Percentiles rank a stretch among this genome's conserved stretches.
Evolutionary conservation across 441 rosid genomes (phyloP).

Genomic region (Kokia cookei): DNA sequence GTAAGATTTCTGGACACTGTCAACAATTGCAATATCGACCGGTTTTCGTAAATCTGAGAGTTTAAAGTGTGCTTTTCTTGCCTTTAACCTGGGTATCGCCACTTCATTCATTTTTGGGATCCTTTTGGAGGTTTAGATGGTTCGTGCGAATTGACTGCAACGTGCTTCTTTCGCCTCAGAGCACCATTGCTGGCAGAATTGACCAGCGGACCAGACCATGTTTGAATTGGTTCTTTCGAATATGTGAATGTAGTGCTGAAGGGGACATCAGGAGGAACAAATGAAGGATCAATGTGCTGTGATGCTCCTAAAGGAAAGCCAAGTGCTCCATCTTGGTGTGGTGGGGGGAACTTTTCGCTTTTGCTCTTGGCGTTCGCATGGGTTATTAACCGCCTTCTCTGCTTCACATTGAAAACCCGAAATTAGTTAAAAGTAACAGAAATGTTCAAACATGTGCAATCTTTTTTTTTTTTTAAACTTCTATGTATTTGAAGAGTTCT

Average conservation of each 20-base stretch:
- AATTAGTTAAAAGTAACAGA: not conserved
- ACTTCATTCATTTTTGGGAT: slow-evolving; percentile 31
- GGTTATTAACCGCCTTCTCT: slow-evolving; percentile 82
- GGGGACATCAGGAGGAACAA: slow-evolving; percentile 60
- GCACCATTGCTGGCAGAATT: slow-evolving; percentile 35
- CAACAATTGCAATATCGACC: slow-evolving; percentile 1
- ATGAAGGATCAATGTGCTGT: slow-evolving; percentile 65
- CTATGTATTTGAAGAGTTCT: too few species aligned
- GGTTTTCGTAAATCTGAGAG: slow-evolving; percentile 1
- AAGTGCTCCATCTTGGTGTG: slow-evolving; percentile 89
- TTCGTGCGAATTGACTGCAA: slow-evolving; percentile 13
- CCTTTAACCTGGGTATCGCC: slow-evolving; percentile 41
- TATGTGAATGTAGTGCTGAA: slow-evolving; percentile 69
- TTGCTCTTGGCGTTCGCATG: slow-evolving; percentile 98
- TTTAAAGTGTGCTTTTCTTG: slow-evolving; percentile 44
- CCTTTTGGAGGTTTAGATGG: slow-evolving; percentile 19
- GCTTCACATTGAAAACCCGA: slow-evolving; percentile 17
- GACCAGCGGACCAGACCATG: slow-evolving; percentile 88
- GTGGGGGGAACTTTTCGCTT: slow-evolving; percentile 98
- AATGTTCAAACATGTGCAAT: not conserved
- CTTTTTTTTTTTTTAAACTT: too few species aligned
- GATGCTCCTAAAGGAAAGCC: slow-evolving; percentile 84
- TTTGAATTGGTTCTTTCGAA: slow-evolving; percentile 66
- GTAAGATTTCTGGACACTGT: slow-evolving; percentile 9
- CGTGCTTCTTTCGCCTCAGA: slow-evolving; percentile 50